Evolutionary conservation across 225 moss, liverwort and hornwort species (phyloP).

Genomic region (Sphagnum tenellum): DNA sequence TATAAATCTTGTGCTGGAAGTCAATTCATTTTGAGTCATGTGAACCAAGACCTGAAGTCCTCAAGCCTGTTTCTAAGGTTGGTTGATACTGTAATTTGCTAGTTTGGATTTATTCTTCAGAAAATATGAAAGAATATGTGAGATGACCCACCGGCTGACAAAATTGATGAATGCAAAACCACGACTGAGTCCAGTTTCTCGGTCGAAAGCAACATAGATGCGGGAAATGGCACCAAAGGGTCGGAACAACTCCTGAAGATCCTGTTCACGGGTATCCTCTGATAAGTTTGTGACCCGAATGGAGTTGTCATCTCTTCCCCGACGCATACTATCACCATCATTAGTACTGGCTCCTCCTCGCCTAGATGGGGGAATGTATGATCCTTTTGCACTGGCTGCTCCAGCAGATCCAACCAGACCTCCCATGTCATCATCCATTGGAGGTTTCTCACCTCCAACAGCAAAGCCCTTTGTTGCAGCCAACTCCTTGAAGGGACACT

Average conservation of each 20-base stretch:
- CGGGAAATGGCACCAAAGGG: conserved; percentile 94
- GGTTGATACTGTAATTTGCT: too few relatives aligned
- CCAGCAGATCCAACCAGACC: conserved; percentile 19
- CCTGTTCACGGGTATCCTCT: conserved; percentile 87
- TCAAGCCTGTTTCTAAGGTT: too few relatives aligned
- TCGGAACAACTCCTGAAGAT: conserved; percentile 91
- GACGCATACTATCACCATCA: conserved; percentile 86
- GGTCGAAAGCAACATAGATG: conserved; percentile 87
- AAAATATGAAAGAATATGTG: too few relatives aligned
- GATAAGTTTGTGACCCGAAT: conserved; percentile 87
- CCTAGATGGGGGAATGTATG: conserved; percentile 90
- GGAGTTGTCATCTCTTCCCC: conserved; percentile 89
- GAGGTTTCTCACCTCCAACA: conserved; percentile 42
- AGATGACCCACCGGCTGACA: conserved; percentile 52
- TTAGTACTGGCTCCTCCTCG: conserved; percentile 52
- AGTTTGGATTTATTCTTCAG: too few relatives aligned
- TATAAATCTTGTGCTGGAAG: too few relatives aligned
- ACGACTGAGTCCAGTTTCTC: conserved; percentile 78
- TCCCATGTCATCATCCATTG: conserved; percentile 52
- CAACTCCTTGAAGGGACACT: conserved; percentile 54
- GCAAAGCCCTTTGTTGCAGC: conserved; percentile 30
- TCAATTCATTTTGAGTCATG: too few relatives aligned
- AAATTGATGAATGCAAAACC: conserved; percentile 97
- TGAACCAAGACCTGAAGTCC: too few relatives aligned
- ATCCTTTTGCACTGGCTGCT: conserved; percentile 60